Conservation (phyloP, 2,329 filamentous ascomycete species). For the Chaetomium olivaceum region DNA sequence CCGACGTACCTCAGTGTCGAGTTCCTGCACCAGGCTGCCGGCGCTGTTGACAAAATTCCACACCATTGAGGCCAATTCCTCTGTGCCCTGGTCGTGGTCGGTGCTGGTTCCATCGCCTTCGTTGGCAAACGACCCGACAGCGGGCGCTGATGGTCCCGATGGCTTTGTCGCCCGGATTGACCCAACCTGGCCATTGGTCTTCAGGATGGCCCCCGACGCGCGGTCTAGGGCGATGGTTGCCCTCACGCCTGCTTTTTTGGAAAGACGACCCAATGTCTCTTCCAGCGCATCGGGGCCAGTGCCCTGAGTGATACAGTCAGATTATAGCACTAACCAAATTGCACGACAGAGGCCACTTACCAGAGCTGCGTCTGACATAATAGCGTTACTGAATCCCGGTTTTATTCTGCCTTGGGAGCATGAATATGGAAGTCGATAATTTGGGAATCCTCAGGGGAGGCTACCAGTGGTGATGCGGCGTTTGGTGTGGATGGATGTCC, state of each 20-base stretch:
- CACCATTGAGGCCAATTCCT: slow-evolving; percentile 74
- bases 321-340: not conserved
- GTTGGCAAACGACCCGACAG: slow-evolving; percentile 48
- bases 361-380: slow-evolving; percentile 29
- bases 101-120: slow-evolving; percentile 45
- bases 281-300: slow-evolving; percentile 60
- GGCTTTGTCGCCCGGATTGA: slow-evolving; percentile 51
- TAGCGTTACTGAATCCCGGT: not conserved
- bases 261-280: slow-evolving; percentile 66
- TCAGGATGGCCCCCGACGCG: slow-evolving; percentile 70
- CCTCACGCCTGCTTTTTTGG: slow-evolving; percentile 77
- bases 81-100: slow-evolving; percentile 59
- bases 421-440: not conserved
- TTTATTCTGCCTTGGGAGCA: not conserved
- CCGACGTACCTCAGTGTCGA: slow-evolving; percentile 65
- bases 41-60: slow-evolving; percentile 74
- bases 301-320: slow-evolving; percentile 23
- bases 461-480: not conserved
- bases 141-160: slow-evolving; percentile 25
- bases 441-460: not conserved
- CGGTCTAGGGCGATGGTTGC: slow-evolving; percentile 76
- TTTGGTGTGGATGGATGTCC: not conserved
- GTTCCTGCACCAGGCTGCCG: slow-evolving; percentile 67
- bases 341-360: slow-evolving; percentile 21
- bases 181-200: slow-evolving; percentile 69